These are phyloP conservation scores for Podila clonocystis DNA, from an alignment of 192 early-diverging fungal genomes.

Conservation along the genomic window DNA sequence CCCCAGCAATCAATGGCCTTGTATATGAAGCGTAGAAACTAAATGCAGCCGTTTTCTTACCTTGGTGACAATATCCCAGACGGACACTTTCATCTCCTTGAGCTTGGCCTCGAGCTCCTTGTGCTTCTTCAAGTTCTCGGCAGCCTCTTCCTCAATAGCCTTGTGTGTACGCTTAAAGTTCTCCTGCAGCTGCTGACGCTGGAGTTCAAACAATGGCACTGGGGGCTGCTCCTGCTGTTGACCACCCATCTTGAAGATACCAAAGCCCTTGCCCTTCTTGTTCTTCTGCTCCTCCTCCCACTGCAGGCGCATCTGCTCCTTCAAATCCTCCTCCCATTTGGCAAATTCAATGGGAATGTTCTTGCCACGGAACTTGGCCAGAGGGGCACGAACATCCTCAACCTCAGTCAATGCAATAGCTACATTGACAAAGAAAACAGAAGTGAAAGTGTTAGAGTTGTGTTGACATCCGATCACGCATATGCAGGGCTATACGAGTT, in stretches of 20 bases:
- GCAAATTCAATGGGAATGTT: constrained; percentile 77
- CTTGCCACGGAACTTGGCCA: constrained; percentile 71
- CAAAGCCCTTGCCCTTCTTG: constrained; percentile 61
- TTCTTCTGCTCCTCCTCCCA: constrained; percentile 72
- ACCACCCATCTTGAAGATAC: constrained; percentile 63
- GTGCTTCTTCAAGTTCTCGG: constrained; percentile 78
- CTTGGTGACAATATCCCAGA: constrained; percentile 84
- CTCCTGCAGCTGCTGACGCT: constrained; percentile 68
- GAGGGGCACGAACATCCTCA: constrained; percentile 79
- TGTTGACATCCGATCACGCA: neutral
- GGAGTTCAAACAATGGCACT: constrained; percentile 67
- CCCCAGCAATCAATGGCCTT: too few relatives aligned
- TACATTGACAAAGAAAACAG: constrained; percentile 16
- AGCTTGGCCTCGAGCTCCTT: constrained; percentile 75
- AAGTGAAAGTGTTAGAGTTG: neutral
- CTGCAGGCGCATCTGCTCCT: constrained; percentile 66
- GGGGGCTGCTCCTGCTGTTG: constrained; percentile 71
- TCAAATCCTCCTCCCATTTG: constrained; percentile 74
- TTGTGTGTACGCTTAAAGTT: constrained; percentile 76
- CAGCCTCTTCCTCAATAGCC: constrained; percentile 72
- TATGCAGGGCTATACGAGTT: neutral
- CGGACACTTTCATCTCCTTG: constrained; percentile 89
- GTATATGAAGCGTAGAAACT: neutral
- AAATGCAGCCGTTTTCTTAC: constrained; percentile 16
- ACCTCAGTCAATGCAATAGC: constrained; percentile 76